Evolutionary conservation across 2,329 filamentous ascomycete genomes (phyloP), one percentile per base, ranked within the genome.

Genomic region (Grosmannia penicillata): DNA sequence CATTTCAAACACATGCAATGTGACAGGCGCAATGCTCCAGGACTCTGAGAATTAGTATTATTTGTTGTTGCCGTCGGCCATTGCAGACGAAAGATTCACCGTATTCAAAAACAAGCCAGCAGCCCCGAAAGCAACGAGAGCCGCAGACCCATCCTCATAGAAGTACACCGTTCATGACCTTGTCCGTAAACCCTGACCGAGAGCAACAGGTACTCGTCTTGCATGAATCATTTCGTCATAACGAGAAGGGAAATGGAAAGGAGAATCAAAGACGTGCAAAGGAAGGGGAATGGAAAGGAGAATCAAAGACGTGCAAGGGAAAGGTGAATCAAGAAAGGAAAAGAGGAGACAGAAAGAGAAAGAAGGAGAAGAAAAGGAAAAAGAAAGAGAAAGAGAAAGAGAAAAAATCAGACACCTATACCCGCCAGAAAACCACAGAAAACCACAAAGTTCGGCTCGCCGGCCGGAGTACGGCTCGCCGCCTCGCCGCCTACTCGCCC

Each of bases 401-500:
- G 10, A 26, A 36, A 6, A 5, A 19, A 32, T 15, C 24, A 29
- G 17, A 29, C 4, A 29, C 27, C 23, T 10, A 13, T 10, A 11
- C 7, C 4, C 6, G n/a, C 14, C 22, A 33, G 6, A 8, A 14
- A 8, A 19, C 11, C 19, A 19, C 24, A 21, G 3, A 26, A 7
- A 34, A n/a, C 19, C 21, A 8, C 9, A 21, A n/a, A n/a, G n/a
- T n/a, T n/a, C n/a, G n/a, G n/a, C n/a, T n/a, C n/a, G n/a, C n/a
- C n/a, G n/a, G n/a, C n/a, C n/a, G 6, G 15, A 21, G 8, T 10
- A 33, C 10, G 3, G 13, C 6, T 8, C 9, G 2, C 31, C 6
- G 6, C 19, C 4, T 22, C 26, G 13, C 9, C 26, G n/a, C 13
- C 21, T 13, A 36, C 35, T 56, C 51, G 22, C 45, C 61, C 30